Base-by-base conservation (phyloP, 495 filamentous ascomycete species). In the Talaromyces proteolyticus region DNA sequence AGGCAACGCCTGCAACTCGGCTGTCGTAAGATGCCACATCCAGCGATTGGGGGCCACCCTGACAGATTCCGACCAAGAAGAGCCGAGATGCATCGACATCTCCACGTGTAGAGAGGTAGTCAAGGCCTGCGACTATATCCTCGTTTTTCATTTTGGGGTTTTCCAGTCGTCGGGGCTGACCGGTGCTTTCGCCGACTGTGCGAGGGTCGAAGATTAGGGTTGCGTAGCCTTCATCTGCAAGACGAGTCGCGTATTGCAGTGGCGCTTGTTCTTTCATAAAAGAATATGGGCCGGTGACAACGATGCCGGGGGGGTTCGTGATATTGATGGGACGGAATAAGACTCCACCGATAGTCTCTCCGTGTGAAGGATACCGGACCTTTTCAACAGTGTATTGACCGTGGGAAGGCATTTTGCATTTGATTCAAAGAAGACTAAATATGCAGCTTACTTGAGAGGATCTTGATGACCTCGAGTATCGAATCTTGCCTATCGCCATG, bases 81-180 rank as follows among this genome's bases (percentile, higher is more conserved):
- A 59, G 53, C 38, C 51, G 50, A 14, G 52, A 26, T 42, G 44
- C 1, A 51, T 58, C 42, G 42, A 58, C 37, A 47, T 55, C 56
- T 21, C 26, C 47, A 23, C 57, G 57, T 6, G 47, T 10, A n/a
- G 34, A 44, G 12, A 59, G 50, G 17, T 59, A 59, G 44, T 56
- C 53, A 23, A 59, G 44, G 7, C 53, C 57, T 16, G 53, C 57
- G 26, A 56, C 24, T 47, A 59, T 53, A 40, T 57, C 55, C 36
- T 59, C 53, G 36, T 56, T 56, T 49, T 56, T 56, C 57, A 56
- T 56, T 49, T 53, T 55, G 3, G 57, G 57, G 12, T 59, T 56
- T 49, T 59, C 57, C 3, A 39, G 53, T 42, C 53, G 47, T 36
- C 57, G 57, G 17, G 57, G 57, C 25, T 59, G 43, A 10, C 57